Conservation (phyloP, 2,329 filamentous ascomycete genomes). For the Pseudocercospora macadamiae region DNA sequence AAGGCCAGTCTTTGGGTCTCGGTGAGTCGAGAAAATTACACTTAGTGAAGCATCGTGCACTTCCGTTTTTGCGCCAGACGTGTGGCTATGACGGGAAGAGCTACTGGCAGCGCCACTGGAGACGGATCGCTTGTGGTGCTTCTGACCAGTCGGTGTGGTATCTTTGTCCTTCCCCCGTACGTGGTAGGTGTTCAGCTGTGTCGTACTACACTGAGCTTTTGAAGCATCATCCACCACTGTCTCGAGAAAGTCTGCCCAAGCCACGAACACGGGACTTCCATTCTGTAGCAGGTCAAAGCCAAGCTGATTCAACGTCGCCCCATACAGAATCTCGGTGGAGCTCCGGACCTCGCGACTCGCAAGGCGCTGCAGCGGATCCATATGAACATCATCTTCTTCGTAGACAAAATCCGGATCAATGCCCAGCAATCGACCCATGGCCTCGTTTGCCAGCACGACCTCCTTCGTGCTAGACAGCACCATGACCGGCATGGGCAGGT, state of each 20-base stretch:
- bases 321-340: constrained; percentile 63
- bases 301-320: constrained; percentile 68
- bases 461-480: constrained; percentile 71
- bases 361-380: constrained; percentile 24
- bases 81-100: constrained; percentile 10
- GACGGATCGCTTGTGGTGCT: constrained; percentile 27
- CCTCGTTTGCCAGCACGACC: constrained; percentile 73
- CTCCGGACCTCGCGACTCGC: constrained; percentile 38
- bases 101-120: constrained; percentile 20
- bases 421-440: constrained; percentile 70
- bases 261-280: constrained; percentile 56
- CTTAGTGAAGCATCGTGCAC: constrained; percentile 67
- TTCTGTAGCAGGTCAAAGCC: constrained; percentile 75
- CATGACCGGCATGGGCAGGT: constrained; percentile 71
- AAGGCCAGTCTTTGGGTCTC: constrained; percentile 43
- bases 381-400: constrained; percentile 20
- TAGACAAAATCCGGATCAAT: constrained; percentile 48
- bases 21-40: constrained; percentile 63
- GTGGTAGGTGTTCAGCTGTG: constrained; percentile 34
- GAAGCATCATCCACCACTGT: constrained; percentile 46
- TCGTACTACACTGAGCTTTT: constrained; percentile 31
- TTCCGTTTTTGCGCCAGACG: constrained; percentile 41
- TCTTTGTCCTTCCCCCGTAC: constrained; percentile 24
- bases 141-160: constrained; percentile 23
- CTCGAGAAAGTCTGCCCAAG: constrained; percentile 55